Evolutionary conservation across 306 rosid genomes (phyloP).

Genomic region (Cicer yamashitae): DNA sequence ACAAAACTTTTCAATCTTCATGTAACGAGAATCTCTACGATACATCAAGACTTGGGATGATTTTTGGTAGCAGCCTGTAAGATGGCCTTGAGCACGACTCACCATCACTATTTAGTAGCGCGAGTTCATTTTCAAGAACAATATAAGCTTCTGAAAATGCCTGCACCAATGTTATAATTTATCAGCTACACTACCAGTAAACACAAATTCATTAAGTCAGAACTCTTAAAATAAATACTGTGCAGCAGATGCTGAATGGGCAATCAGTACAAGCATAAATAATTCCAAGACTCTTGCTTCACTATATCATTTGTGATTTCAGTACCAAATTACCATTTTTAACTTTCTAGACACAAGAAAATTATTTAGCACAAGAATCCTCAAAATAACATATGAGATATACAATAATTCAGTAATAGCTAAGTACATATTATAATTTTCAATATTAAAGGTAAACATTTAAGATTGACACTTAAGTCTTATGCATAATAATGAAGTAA

Average conservation of each 20-base stretch:
- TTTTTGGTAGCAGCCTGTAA: conserved; percentile 68
- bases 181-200: conserved; percentile 39
- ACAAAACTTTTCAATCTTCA: conserved; percentile 46
- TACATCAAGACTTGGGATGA: conserved; percentile 74
- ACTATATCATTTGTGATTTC: neutral
- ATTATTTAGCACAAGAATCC: neutral
- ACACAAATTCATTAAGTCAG: conserved; percentile 30
- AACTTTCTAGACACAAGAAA: neutral
- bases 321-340: neutral
- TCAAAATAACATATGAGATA: conserved; percentile 12
- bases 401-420: neutral
- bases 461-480: neutral
- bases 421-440: neutral
- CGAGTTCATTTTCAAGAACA: conserved; percentile 71
- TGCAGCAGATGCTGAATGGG: conserved; percentile 12
- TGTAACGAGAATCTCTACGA: conserved; percentile 49
- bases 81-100: conserved; percentile 57
- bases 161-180: conserved; percentile 49
- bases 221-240: neutral
- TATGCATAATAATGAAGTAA: conserved; percentile 5
- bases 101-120: conserved; percentile 56
- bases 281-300: conserved; percentile 4
- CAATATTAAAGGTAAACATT: neutral
- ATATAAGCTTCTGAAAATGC: conserved; percentile 89
- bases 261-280: conserved; percentile 20